These are phyloP conservation scores for Cyclotella choctawhatcheeana DNA, from an alignment of 108 stramenopile species.

Conservation along the genomic window DNA sequence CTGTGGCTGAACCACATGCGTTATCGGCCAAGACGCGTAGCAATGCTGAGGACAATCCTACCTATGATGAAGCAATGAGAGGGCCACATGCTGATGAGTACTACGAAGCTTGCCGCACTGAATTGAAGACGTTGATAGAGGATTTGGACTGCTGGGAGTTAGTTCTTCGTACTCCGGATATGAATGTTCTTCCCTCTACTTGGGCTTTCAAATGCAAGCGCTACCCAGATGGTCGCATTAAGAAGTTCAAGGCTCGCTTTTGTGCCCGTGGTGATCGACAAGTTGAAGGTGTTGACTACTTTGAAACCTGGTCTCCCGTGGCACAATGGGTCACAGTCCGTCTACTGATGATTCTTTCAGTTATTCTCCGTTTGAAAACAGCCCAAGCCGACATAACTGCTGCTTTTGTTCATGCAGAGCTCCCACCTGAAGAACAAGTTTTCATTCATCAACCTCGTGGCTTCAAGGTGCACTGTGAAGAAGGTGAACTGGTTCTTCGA, in stretches of 20 bases:
- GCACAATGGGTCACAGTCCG: background rate
- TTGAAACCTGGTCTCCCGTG: background rate
- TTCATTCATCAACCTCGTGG: background rate
- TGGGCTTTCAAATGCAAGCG: slow-evolving; percentile 4
- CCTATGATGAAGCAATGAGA: slow-evolving; percentile 28
- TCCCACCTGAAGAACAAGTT: background rate
- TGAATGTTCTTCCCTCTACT: background rate
- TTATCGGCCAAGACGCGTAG: background rate
- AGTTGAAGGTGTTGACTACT: background rate
- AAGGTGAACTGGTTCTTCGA: background rate
- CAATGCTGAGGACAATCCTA: background rate
- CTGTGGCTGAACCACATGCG: background rate
- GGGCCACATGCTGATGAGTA: slow-evolving; percentile 23
- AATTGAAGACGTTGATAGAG: background rate
- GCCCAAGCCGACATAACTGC: background rate
- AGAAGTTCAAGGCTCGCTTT: slow-evolving; percentile 5
- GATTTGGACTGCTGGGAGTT: background rate
- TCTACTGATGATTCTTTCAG: background rate
- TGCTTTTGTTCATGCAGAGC: slow-evolving; percentile 2
- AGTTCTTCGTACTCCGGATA: background rate
- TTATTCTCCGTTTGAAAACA: background rate
- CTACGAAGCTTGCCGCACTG: background rate
- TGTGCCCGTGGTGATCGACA: slow-evolving; percentile 2
- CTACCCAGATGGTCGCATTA: background rate
- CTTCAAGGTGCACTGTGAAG: background rate